Evolutionary conservation across 1,284 basidiomycete species (phyloP), one percentile per base, ranked within the genome.

Genomic region (Thelephora terrestris): DNA sequence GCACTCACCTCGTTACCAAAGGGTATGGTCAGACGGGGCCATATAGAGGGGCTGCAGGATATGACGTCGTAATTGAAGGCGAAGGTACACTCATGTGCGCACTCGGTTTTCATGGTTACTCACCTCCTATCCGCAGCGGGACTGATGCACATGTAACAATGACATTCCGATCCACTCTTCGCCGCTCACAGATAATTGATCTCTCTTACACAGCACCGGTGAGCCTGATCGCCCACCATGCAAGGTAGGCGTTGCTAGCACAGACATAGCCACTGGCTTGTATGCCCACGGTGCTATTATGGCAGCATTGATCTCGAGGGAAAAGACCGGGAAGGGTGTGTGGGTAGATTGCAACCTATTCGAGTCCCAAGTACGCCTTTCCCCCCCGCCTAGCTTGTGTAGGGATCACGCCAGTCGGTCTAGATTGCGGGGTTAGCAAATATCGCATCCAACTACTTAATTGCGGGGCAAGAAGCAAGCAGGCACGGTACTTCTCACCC

Each of bases 1-100:
- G 18, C 38, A 29, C 47, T 35, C 43, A 25, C 23, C 25, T 39
- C 16, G 21, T 20, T 48, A 34, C 7, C 34, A 24, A 48, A 91
- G 92, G 92, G 17, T 96, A 96, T 64, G 94, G 93, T 1, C 92
- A 96, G 57, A 93, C 89, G 0, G 93, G 93, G 1, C 92, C 93
- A 4, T 95, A 85, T 59, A 73, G 82, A 40, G 73, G 79, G 51
- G 79, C 83, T 34, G 85, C 91, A 12, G 93, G 92, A 5, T 95
- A 95, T 64, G 91, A 95, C 62, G 92, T 94, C 24, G 76, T 91
- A 29, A 87, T 93, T n/a, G 39, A 42, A 42, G 39, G 21, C 18
- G 39, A 42, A 42, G 39, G 39, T 42, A 42, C 12, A n/a, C 39
- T 42, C 3, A 23, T 25, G 4, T 21, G 18, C 5, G 2, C 39